Evolutionary conservation across 192 early-diverging fungal species (phyloP), one percentile per base, ranked within the genome.

Genomic region (Coemansia sp.): DNA sequence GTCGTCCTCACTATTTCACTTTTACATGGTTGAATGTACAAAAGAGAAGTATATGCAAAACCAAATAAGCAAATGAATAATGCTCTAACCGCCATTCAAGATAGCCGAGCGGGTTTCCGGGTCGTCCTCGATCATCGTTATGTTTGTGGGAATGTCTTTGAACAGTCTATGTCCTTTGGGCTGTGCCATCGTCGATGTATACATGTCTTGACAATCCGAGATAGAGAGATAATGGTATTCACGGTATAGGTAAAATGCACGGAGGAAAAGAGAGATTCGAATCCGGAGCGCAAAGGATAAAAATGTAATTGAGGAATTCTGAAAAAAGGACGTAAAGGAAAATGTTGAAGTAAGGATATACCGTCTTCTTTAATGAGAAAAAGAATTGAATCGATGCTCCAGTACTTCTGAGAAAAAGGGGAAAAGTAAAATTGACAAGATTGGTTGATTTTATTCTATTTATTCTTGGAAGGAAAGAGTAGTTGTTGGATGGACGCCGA

Each of bases 101-200:
- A 75, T 31, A 37, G 64, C 59, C 34, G 53, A 21, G 25, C 79
- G 69, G 9, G 79, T 81, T 46, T 81, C 79, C 7, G 57, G 55
- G 56, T 81, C 79, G 60, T 81, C 79, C 39, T 81, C 79, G 42
- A 81, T 75, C 13, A 81, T 69, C n/a, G 62, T 70, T 33, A 81
- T 75, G 59, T 81, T 81, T 28, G 70, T 81, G 2, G 73, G 73
- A 37, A 81, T 75, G 52, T 81, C 79, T 64, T 81, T 81, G 57
- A 25, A 42, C 60, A 64, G 49, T 1, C 9, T 25, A 45, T 23
- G 29, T 46, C 12, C 67, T 10, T 12, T 34, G 2, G 53, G 49
- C 23, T 46, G 13, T 51, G 42, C 30, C 55, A 57, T 57, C 25
- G 6, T 34, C 23, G 48, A 26, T 23, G 8, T 28, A 23, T 51